Base-by-base conservation (phyloP, 2,329 filamentous ascomycete species). In the Cryoendolithus antarcticus region DNA sequence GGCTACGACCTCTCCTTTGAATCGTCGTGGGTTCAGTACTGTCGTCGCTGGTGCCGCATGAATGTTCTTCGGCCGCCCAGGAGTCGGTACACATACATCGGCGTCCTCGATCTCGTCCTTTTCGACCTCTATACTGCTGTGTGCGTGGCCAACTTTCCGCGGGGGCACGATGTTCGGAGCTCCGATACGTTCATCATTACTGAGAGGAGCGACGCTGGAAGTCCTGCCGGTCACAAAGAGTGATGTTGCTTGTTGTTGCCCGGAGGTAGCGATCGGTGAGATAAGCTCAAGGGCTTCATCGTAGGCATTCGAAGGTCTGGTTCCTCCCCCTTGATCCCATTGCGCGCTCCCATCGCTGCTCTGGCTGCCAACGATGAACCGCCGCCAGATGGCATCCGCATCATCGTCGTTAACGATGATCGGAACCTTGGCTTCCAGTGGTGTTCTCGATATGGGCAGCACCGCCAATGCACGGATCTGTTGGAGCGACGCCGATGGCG, bases 381-480 rank as follows among this genome's bases (percentile, higher is more conserved):
- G 36, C 32, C 44, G 44, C 53, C 53, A 55, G 1, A 52, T 10
- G n/a, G 38, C 46, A 19, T 54, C 48, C 4, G 48, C 45, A 21
- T 45, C 39, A 7, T n/a, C 34, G 7, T 38, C 6, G 7, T 32
- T 13, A 12, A 7, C 9, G 30, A 13, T 10, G 10, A 32, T 32
- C 6, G 11, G 13, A 7, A 32, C 9, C 13, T 13, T 10, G 30
- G 32, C n/a, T 41, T 37, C 12, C 13, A 33, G 8, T 30, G 15
- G 9, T 32, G 9, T 9, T 30, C 12, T 32, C 30, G 15, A 6
- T 28, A 11, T 12, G 31, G 36, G 32, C 10, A 37, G 39, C 11
- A 32, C 35, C 2, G 40, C 36, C 9, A 41, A 28, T 12, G 13
- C 15, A 10, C 12, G 10, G 9, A 44, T 38, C 24, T 40, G 44